phyloP scores from a whole-genome alignment of 2,329 filamentous ascomycete genomes.

The Hypoxylon sp. region DNA sequence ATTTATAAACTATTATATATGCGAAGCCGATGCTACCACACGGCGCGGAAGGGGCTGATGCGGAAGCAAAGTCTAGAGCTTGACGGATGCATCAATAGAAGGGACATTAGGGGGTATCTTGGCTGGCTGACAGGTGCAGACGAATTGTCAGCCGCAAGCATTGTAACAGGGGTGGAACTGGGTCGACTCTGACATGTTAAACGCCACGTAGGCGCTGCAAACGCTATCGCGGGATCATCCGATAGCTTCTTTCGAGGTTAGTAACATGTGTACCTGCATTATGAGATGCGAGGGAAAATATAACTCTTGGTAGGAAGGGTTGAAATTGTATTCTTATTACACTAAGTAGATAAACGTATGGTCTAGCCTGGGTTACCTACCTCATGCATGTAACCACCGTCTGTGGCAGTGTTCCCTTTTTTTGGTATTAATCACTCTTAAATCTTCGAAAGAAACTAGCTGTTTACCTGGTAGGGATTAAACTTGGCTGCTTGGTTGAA shows the following conservation, averaged over 20 bases:
- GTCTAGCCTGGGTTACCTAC: too few relatives aligned
- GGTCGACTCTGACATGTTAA: conserved; percentile 5
- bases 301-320: not conserved
- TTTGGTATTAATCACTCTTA: not conserved
- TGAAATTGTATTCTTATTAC: not conserved
- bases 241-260: conserved; percentile 9
- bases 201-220: conserved; percentile 26
- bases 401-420: not conserved
- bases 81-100: conserved; percentile 17
- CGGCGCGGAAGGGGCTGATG: conserved; percentile 5
- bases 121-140: conserved; percentile 27
- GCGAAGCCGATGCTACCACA: not conserved
- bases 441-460: not conserved
- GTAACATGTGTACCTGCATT: not conserved
- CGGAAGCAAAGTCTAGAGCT: conserved; percentile 25
- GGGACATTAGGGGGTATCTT: conserved; percentile 26
- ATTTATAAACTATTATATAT: conserved; percentile 9
- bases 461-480: conserved; percentile 4
- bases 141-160: conserved; percentile 27
- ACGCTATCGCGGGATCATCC: conserved; percentile 30
- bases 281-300: conserved; percentile 5
- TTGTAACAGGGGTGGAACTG: conserved; percentile 10
- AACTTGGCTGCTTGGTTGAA: conserved; percentile 27
- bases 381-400: not conserved
- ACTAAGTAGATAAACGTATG: too few relatives aligned